Base-by-base conservation (phyloP, 495 filamentous ascomycete species). In the Trichoderma gamsii region DNA sequence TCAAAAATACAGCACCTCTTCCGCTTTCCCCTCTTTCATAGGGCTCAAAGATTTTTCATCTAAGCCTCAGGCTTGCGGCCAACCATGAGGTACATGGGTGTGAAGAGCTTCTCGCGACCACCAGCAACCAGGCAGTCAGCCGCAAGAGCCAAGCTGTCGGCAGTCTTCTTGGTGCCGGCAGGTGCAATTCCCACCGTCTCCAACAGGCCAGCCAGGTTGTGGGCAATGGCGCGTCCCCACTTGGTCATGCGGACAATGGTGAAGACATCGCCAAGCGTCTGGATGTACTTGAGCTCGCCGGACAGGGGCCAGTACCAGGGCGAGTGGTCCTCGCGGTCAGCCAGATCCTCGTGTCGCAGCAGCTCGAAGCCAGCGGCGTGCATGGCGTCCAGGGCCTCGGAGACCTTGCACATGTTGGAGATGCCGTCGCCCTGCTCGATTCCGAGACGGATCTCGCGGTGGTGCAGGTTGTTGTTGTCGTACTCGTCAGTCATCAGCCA, bases 401-500 rank as follows among this genome's bases (percentile, higher is more conserved):
- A 88, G 70, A 97, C 84, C 76, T 82, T 89, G 77, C 69, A 97
- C 95, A 99, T 99, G 85, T 98, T 97, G 73, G 92, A 93, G 79
- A 99, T 98, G 72, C 96, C 95, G 75, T 98, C 88, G 75, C 95
- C 95, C 80, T 92, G 89, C 84, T 98, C 96, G 73, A 99, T 99
- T 72, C 90, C 94, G 29, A 97, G 87, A 69, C 95, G 91, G 76
- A 98, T 93, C 72, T 89, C 86, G 70, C 93, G 89, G 84, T 99
- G 95, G 73, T 89, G 87, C 18, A 90, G 75, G 83, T 98, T 92
- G 66, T 88, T 79, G 75, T 95, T 94, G 81, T 99, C 90, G 81
- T 97, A 99, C 3, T 88, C 81, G 73, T 97, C 94, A 49, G 94
- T 97, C 95, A 99, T 99, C 71, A 99, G 84, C 96, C 96, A 99